These are phyloP conservation scores for Alternaria sp. DNA, from an alignment of 2,329 filamentous ascomycete genomes.

Conservation along the genomic window DNA sequence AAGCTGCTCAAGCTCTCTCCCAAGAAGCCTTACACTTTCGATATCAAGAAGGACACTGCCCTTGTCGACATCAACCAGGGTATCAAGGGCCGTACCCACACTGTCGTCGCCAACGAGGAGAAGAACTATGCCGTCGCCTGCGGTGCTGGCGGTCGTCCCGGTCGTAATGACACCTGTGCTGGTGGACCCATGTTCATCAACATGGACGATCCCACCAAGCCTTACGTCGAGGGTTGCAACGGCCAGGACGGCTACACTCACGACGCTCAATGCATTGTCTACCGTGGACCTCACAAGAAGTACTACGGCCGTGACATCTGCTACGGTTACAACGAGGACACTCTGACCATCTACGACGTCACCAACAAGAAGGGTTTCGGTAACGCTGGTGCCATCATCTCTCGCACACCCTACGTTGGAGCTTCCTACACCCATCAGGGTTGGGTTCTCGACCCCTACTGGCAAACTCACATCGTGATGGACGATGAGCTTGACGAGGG, in stretches of 20 bases:
- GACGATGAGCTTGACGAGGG: constrained; percentile 52
- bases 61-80: constrained; percentile 40
- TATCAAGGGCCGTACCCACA: constrained; percentile 45
- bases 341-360: constrained; percentile 61
- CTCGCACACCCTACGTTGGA: constrained; percentile 62
- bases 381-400: constrained; percentile 63
- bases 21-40: constrained; percentile 43
- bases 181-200: constrained; percentile 67
- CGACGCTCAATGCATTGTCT: constrained; percentile 67
- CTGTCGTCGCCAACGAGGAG: constrained; percentile 48
- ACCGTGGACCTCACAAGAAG: constrained; percentile 60
- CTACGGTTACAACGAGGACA: constrained; percentile 66
- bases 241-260: constrained; percentile 67
- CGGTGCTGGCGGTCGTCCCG: constrained; percentile 39
- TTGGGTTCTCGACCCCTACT: constrained; percentile 57
- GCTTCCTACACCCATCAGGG: constrained; percentile 67
- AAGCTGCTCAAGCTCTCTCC: constrained; percentile 48
- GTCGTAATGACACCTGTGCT: constrained; percentile 53
- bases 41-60: constrained; percentile 38
- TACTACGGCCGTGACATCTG: constrained; percentile 64
- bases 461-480: constrained; percentile 48
- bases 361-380: constrained; percentile 63
- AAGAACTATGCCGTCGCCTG: constrained; percentile 47
- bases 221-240: constrained; percentile 61
- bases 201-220: constrained; percentile 58